Base-by-base conservation (phyloP, 352 stramenopile species). In the Phytophthora sojae region DNA sequence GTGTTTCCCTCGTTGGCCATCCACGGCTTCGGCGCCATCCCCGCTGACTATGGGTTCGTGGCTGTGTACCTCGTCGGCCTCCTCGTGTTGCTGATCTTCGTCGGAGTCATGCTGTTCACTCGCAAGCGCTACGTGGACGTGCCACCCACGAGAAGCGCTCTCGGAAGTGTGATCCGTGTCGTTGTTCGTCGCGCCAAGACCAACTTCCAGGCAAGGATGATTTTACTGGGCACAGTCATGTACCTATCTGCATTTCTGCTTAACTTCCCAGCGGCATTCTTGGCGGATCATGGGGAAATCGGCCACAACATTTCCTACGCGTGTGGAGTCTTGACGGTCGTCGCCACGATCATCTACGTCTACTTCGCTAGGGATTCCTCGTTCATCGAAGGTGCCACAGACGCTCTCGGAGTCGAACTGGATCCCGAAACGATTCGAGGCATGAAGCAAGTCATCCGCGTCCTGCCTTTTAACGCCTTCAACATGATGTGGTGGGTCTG, bases 1-100 rank as follows among this genome's bases (percentile, higher is more conserved):
- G 83, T 94, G 29, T 84, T 96, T 30, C 85, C 87, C 21, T 88
- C 82, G 26, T 70, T 97, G 19, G 92, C 77, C 30, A 85, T 95
- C 52, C 83, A 96, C 61, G 88, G 88, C 15, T 81, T 84, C 17
- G 79, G 76, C 12, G 55, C 82, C 6, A 95, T 94, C 29, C 76
- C 67, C n/a, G 56, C 52, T 11, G 67, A 70, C 4, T 75, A 75
- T 50, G 67, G 61, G 29, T 70, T 70, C 80, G 17, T 94, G 47
- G 81, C 86, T 19, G 89, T 88, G 3, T 96, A 83, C 64, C 17
- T 89, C 15, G 86, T 92, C 37, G 85, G 75, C 19, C 67, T 82
- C 2, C 54, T 67, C 11, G 73, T 87, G 23, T 72, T 92, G 63
- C 39, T 76, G 9, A 21, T 85, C 35, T 80, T 82, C n/a, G 65